phyloP scores from a whole-genome alignment of 441 rosid species.

The Jatropha podagrica region DNA sequence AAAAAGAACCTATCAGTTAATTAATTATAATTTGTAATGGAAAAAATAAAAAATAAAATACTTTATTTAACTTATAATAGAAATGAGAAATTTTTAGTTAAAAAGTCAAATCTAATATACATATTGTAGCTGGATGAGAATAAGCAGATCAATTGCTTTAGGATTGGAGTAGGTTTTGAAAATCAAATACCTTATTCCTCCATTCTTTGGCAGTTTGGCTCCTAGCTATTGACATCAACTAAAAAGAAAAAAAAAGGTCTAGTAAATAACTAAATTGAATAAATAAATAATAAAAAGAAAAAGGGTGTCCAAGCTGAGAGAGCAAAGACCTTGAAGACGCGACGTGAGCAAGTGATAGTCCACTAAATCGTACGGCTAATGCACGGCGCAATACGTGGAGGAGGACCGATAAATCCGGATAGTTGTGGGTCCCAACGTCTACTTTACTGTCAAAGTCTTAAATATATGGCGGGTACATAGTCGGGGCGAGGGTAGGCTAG shows the following conservation, averaged over 20 bases:
- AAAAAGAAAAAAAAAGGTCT: background rate
- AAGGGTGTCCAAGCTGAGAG: background rate
- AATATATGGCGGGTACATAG: background rate
- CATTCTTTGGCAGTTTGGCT: too few species aligned
- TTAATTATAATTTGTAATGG: too few species aligned
- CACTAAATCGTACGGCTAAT: conserved; percentile 45
- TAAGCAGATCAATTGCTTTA: background rate
- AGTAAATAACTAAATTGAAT: background rate
- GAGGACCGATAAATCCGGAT: conserved; percentile 63
- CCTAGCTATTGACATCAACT: background rate
- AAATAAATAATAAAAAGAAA: too few species aligned
- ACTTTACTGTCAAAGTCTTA: conserved; percentile 7
- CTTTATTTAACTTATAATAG: too few species aligned
- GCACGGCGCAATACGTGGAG: conserved; percentile 65
- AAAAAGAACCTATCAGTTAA: too few species aligned
- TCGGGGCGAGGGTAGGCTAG: background rate
- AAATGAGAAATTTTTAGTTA: too few species aligned
- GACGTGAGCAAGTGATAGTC: conserved; percentile 11
- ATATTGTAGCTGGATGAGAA: too few species aligned
- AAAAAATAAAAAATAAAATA: too few species aligned
- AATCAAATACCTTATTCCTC: background rate
- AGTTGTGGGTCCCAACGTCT: conserved; percentile 21
- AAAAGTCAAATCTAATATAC: too few species aligned
- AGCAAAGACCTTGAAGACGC: background rate
- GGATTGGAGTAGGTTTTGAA: background rate